Evolutionary conservation across 495 filamentous ascomycete genomes (phyloP).

Genomic region (Aspergillus avenaceus): DNA sequence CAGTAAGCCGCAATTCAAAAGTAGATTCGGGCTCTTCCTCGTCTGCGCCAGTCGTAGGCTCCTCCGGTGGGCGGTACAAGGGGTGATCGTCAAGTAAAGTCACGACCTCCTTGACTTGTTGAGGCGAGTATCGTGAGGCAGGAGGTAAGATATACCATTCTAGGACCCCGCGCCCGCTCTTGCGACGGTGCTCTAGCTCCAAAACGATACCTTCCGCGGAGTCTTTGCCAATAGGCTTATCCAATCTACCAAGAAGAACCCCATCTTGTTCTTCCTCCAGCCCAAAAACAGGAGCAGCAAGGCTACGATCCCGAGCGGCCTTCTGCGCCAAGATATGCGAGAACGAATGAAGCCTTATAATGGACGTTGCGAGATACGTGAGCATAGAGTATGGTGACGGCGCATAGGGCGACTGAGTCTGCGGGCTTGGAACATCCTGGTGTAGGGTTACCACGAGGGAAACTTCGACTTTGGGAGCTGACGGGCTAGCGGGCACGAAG

Average conservation of each 20-base stretch:
- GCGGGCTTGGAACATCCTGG: constrained; percentile 44
- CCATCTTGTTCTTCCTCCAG: constrained; percentile 72
- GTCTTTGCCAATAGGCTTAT: constrained; percentile 42
- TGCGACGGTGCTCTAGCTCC: constrained; percentile 79
- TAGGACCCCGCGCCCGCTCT: constrained; percentile 69
- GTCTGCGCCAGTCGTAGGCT: constrained; percentile 21
- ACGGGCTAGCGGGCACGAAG: constrained; percentile 20
- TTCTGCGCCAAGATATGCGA: constrained; percentile 65
- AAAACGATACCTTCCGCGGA: constrained; percentile 61
- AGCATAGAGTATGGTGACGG: constrained; percentile 61
- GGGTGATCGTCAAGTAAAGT: constrained; percentile 77
- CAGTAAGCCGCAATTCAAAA: constrained; percentile 85
- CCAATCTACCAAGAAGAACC: constrained; percentile 54
- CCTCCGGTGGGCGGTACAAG: constrained; percentile 51
- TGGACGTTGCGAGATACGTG: constrained; percentile 63
- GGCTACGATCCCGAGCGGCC: constrained; percentile 62
- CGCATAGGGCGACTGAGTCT: constrained; percentile 55
- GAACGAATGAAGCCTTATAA: constrained; percentile 60
- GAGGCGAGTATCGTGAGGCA: constrained; percentile 28
- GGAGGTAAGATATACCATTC: constrained; percentile 73
- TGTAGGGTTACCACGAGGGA: constrained; percentile 44
- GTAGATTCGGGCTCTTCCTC: constrained; percentile 61
- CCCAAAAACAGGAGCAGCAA: constrained; percentile 70
- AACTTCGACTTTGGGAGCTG: constrained; percentile 28
- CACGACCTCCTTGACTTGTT: constrained; percentile 46